These are phyloP conservation scores for Cryphonectria japonica DNA, from an alignment of 2,329 filamentous ascomycete genomes.

Conservation along the genomic window DNA sequence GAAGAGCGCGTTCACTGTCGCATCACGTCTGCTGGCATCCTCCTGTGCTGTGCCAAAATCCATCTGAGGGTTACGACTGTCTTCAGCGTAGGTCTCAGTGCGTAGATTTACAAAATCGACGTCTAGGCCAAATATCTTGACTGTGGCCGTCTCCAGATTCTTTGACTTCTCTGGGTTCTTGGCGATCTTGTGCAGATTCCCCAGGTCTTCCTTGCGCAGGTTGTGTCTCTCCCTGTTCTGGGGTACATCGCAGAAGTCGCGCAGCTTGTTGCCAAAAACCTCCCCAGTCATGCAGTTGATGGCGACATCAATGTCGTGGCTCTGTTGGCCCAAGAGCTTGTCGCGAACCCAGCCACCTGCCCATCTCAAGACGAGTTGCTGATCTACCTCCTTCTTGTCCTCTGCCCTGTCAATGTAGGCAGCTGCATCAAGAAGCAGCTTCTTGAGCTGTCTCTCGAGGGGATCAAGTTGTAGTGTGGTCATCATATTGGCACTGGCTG, in stretches of 20 bases:
- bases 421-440: slow-evolving; percentile 83
- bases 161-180: slow-evolving; percentile 96
- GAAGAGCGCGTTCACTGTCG: slow-evolving; percentile 93
- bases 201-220: slow-evolving; percentile 62
- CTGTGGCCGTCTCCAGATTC: slow-evolving; percentile 90
- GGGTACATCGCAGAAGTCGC: slow-evolving; percentile 66
- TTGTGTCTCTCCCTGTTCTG: slow-evolving; percentile 65
- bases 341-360: slow-evolving; percentile 89
- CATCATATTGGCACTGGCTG: slow-evolving; percentile 21
- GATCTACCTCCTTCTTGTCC: slow-evolving; percentile 32
- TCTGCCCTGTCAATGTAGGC: slow-evolving; percentile 62
- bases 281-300: slow-evolving; percentile 86
- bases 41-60: slow-evolving; percentile 92
- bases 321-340: slow-evolving; percentile 73
- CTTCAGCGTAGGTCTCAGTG: slow-evolving; percentile 87
- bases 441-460: slow-evolving; percentile 72
- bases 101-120: slow-evolving; percentile 93
- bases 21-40: slow-evolving; percentile 86
- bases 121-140: slow-evolving; percentile 82
- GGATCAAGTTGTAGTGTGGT: slow-evolving; percentile 61
- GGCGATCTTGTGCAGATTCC: slow-evolving; percentile 83
- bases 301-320: slow-evolving; percentile 82
- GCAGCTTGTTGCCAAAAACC: slow-evolving; percentile 71
- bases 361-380: slow-evolving; percentile 71
- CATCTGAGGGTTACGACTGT: slow-evolving; percentile 88